Percentiles rank a stretch among this genome's conserved stretches.
phyloP scores from a whole-genome alignment of 257 asterid genomes.

The Orobanche coerulescens region DNA sequence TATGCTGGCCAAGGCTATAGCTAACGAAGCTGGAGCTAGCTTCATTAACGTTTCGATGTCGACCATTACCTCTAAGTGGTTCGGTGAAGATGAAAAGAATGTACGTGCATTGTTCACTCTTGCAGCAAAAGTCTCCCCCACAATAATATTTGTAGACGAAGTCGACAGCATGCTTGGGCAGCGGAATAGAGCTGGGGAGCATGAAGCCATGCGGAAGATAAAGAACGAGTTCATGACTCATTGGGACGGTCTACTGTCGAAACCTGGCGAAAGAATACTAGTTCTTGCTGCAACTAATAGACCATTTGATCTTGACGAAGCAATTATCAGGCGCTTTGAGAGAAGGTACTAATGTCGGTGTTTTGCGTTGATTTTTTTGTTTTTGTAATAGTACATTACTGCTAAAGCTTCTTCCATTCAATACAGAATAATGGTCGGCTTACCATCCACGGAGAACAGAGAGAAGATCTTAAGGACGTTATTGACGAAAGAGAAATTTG shows the following conservation, averaged over 20 bases:
- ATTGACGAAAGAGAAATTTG: constrained; percentile 62
- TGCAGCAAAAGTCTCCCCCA: constrained; percentile 83
- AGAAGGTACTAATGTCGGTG: constrained; percentile 43
- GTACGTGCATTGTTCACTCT: constrained; percentile 77
- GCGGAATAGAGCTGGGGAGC: constrained; percentile 71
- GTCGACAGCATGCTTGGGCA: constrained; percentile 94
- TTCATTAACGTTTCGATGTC: too few relatives aligned
- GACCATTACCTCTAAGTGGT: constrained; percentile 93
- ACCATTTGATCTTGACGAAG: constrained; percentile 93
- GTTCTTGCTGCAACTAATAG: constrained; percentile 91
- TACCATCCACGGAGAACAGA: constrained; percentile 65
- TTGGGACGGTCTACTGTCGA: constrained; percentile 78
- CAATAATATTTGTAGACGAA: constrained; percentile 87
- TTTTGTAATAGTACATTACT: too few relatives aligned
- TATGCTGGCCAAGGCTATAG: constrained; percentile 89
- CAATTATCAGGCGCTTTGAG: constrained; percentile 81
- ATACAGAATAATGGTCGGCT: constrained; percentile 74
- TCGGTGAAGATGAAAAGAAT: constrained; percentile 90
- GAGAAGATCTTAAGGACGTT: constrained; percentile 63
- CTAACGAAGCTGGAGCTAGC: too few relatives aligned
- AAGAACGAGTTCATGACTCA: constrained; percentile 92
- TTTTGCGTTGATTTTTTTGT: not conserved
- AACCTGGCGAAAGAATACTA: constrained; percentile 69
- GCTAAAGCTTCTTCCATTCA: not conserved
- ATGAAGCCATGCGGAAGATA: constrained; percentile 83